Percentiles rank a stretch among this genome's conserved stretches.
Evolutionary conservation across 495 filamentous ascomycete genomes (phyloP).

Genomic region (Aspergillus ostianus): DNA sequence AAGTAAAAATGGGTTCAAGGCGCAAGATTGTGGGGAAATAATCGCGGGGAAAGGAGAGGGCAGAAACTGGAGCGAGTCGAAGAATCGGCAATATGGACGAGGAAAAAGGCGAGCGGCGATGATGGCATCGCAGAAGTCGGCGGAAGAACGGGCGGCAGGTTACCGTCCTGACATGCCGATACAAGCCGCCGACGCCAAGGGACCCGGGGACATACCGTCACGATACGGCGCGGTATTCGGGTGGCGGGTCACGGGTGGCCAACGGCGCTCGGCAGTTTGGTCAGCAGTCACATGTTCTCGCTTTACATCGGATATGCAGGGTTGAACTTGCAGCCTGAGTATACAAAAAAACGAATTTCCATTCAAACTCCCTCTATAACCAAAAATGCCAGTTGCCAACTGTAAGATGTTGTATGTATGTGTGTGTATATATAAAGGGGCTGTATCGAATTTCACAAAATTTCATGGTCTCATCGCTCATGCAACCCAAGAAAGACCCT

Average conservation of each 20-base stretch:
- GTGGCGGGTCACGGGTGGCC: conserved; percentile 16
- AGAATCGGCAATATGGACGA: conserved; percentile 5
- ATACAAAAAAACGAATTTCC: neutral
- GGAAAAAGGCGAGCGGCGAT: conserved; percentile 8
- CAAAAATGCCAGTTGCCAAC: neutral
- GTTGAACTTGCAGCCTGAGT: no score
- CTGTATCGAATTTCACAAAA: neutral
- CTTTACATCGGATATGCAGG: no score
- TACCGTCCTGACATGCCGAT: conserved; percentile 42
- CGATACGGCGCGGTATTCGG: conserved; percentile 20
- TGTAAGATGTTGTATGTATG: neutral
- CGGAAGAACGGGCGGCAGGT: conserved; percentile 22
- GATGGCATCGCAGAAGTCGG: conserved; percentile 23
- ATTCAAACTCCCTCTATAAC: neutral
- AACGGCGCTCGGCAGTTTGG: conserved; percentile 1
- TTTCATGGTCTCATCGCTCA: neutral
- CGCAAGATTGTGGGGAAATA: neutral
- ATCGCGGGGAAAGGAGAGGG: conserved; percentile 1
- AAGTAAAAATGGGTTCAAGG: neutral
- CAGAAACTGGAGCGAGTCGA: neutral
- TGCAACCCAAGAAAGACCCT: neutral
- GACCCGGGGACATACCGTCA: conserved; percentile 15
- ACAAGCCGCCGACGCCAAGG: conserved; percentile 23
- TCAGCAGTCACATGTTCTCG: neutral
- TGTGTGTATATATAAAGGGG: neutral